These are phyloP conservation scores for Debaryomyces sp. DNA, from an alignment of 1,139 yeast genomes.

Conservation along the genomic window DNA sequence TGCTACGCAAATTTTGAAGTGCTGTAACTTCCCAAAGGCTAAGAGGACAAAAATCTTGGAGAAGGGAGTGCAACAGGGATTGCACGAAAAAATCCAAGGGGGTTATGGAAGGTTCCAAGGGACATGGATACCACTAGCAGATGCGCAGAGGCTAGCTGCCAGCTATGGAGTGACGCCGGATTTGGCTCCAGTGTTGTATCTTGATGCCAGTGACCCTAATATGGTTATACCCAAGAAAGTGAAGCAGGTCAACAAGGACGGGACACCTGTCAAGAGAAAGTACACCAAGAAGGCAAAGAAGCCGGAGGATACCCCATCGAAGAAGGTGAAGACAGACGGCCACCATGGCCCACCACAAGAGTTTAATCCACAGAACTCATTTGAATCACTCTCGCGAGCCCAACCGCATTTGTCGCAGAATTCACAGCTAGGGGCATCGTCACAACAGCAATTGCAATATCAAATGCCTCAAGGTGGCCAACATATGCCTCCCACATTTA, in stretches of 20 bases:
- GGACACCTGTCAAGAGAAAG: constrained; percentile 49
- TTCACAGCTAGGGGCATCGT: background rate
- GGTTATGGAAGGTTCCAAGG: constrained; percentile 98
- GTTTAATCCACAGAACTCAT: constrained; percentile 1
- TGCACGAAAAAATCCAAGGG: constrained; percentile 93
- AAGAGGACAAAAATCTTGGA: constrained; percentile 90
- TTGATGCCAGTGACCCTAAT: constrained; percentile 51
- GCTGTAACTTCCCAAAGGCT: constrained; percentile 94
- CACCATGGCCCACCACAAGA: constrained; percentile 8
- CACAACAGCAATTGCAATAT: constrained; percentile 8
- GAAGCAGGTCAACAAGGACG: constrained; percentile 45
- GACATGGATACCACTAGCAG: constrained; percentile 88
- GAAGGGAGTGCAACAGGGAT: constrained; percentile 84
- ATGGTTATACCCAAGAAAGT: constrained; percentile 50
- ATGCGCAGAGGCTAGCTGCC: constrained; percentile 55
- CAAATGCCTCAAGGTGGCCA: constrained; percentile 12
- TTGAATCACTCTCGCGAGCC: constrained; percentile 2
- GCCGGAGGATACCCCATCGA: constrained; percentile 40
- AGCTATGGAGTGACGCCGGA: constrained; percentile 58
- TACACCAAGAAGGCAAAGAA: constrained; percentile 42
- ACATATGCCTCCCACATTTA: constrained; percentile 20
- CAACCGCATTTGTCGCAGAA: background rate
- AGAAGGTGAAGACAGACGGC: constrained; percentile 33
- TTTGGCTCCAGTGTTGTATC: constrained; percentile 55
- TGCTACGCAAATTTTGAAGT: constrained; percentile 95